Evolutionary conservation across 768 basidiomycete genomes (phyloP).

Genomic region (Russula griseocarnosa): DNA sequence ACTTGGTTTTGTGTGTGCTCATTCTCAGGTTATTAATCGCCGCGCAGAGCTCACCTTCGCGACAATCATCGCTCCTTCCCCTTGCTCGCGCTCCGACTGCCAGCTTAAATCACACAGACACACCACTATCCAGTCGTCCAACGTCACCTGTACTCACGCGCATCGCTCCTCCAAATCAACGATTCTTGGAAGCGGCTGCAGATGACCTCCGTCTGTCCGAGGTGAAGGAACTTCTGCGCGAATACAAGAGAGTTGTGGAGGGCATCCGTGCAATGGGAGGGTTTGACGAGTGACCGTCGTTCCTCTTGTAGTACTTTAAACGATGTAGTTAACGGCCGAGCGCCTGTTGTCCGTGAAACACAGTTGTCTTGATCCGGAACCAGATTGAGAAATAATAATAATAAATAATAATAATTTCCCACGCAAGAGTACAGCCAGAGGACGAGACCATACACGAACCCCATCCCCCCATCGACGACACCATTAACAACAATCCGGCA

Average conservation of each 20-base stretch:
- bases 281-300: conserved; percentile 20
- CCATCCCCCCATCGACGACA: conserved; percentile 27
- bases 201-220: conserved; percentile 82
- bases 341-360: conserved; percentile 6
- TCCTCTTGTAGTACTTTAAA: too few species aligned
- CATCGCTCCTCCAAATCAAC: conserved; percentile 58
- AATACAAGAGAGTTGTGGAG: conserved; percentile 77
- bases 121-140: conserved; percentile 40
- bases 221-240: conserved; percentile 70
- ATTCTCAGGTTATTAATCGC: conserved; percentile 1
- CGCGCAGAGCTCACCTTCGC: conserved; percentile 36
- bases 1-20: conserved; percentile 22
- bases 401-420: conserved; percentile 9
- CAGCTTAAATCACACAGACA: conserved; percentile 37
- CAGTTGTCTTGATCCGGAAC: background rate
- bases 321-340: background rate
- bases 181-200: conserved; percentile 67
- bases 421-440: conserved; percentile 17
- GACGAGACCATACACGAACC: conserved; percentile 14
- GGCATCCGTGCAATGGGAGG: conserved; percentile 57
- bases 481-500: conserved; percentile 38
- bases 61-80: conserved; percentile 41
- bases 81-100: conserved; percentile 30
- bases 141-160: conserved; percentile 41
- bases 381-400: background rate